phyloP scores from a whole-genome alignment of 306 rosid species.

The Ammopiptanthus mongolicus region DNA sequence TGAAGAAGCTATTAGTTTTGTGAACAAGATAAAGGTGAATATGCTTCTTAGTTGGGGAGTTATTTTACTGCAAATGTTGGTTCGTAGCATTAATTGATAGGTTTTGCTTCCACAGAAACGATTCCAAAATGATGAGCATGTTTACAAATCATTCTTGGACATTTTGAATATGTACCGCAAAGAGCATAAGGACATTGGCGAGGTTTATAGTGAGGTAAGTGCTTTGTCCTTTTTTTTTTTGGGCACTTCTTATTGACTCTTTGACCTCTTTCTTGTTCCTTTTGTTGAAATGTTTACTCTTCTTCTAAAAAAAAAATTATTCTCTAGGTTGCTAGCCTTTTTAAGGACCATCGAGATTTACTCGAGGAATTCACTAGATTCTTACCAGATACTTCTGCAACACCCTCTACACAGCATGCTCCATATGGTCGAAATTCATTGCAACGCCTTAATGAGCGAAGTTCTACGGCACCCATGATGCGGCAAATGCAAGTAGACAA shows the following conservation, averaged over 20 bases:
- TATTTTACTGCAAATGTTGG: neutral
- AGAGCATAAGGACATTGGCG: conserved; percentile 89
- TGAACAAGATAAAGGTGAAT: conserved; percentile 92
- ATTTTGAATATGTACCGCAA: conserved; percentile 95
- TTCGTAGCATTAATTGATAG: conserved; percentile 4
- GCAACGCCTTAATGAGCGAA: conserved; percentile 64
- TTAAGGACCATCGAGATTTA: conserved; percentile 75
- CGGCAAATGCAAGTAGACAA: conserved; percentile 59
- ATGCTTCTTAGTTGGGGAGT: neutral
- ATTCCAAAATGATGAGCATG: conserved; percentile 77
- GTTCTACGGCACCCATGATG: conserved; percentile 53
- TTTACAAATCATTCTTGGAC: conserved; percentile 92
- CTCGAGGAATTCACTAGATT: conserved; percentile 89
- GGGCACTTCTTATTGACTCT: neutral
- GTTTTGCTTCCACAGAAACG: conserved; percentile 59
- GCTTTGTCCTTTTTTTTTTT: neutral
- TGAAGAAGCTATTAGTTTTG: conserved; percentile 96
- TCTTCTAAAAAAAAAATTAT: neutral
- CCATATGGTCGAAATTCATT: conserved; percentile 49
- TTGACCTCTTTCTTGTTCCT: neutral
- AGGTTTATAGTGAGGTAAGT: conserved; percentile 85
- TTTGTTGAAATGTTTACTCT: conserved; percentile 1
- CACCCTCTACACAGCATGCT: conserved; percentile 57
- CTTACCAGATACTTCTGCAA: conserved; percentile 76
- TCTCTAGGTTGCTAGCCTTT: conserved; percentile 70